Evolutionary conservation across 1,284 basidiomycete species (phyloP).

Genomic region (Baeospora myosura): DNA sequence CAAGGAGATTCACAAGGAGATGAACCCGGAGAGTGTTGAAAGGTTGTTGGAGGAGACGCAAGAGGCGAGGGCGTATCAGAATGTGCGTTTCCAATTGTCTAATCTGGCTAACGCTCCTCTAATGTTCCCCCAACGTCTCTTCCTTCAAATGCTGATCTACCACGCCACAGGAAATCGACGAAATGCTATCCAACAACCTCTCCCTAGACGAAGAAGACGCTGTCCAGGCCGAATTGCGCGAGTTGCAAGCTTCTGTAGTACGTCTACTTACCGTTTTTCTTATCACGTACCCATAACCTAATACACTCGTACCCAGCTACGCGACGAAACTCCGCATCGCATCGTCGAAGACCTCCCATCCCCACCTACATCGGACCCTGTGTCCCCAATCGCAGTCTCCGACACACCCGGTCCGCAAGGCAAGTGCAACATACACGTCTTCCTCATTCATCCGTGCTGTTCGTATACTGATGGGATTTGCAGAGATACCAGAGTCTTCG

Average conservation of each 20-base stretch:
- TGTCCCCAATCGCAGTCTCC: conserved; percentile 1
- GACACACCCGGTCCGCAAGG: no score
- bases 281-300: background rate
- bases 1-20: conserved; percentile 89
- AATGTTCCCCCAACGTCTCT: conserved; percentile 2
- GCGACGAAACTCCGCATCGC: conserved; percentile 16
- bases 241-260: conserved; percentile 60
- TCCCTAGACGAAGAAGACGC: conserved; percentile 89
- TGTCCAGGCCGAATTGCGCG: conserved; percentile 76
- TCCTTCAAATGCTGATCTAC: conserved; percentile 7
- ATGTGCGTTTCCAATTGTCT: conserved; percentile 39
- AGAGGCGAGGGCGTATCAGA: conserved; percentile 89
- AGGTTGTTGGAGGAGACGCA: conserved; percentile 86
- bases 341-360: conserved; percentile 32
- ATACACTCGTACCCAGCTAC: conserved; percentile 2
- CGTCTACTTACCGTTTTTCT: conserved; percentile 20
- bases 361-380: conserved; percentile 5
- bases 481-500: no score
- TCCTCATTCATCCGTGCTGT: no score
- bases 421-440: no score
- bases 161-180: conserved; percentile 74
- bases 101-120: background rate
- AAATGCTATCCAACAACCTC: conserved; percentile 78
- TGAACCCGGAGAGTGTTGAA: conserved; percentile 91
- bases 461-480: no score